A percentile compares a stretch with the other conserved stretches of the same genome.
phyloP scores from a whole-genome alignment of 768 basidiomycete genomes.

The Hygrocybe punicea region DNA sequence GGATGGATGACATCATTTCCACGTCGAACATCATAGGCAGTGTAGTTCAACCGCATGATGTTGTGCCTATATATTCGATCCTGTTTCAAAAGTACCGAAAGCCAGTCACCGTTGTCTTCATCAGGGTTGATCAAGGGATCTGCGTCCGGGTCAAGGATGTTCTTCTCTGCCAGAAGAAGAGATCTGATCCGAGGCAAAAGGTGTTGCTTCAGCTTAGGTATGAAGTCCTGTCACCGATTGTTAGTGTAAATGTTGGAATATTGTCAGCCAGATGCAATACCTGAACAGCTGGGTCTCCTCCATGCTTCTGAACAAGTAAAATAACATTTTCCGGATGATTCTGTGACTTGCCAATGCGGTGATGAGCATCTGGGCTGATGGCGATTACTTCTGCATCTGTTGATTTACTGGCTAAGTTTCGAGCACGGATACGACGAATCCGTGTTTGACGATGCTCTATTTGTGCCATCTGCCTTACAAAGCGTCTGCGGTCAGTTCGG shows the following conservation, averaged over 20 bases:
- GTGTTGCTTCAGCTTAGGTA: conserved; percentile 5
- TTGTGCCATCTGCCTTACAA: conserved; percentile 10
- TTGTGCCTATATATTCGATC: neutral
- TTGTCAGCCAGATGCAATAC: neutral
- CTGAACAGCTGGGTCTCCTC: conserved; percentile 1
- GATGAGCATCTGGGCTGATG: neutral
- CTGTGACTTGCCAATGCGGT: conserved; percentile 4
- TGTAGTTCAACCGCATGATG: neutral
- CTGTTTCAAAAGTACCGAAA: neutral
- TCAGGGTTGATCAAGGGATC: neutral
- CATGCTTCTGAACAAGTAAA: neutral
- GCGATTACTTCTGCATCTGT: neutral
- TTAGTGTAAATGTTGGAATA: neutral
- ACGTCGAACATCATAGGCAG: neutral
- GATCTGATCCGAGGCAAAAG: neutral
- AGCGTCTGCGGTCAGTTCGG: conserved; percentile 7
- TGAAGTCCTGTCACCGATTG: conserved; percentile 1
- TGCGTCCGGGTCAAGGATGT: neutral
- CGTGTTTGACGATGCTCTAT: conserved; percentile 10
- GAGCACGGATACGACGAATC: conserved; percentile 2
- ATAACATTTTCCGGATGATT: conserved; percentile 3
- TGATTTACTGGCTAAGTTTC: neutral
- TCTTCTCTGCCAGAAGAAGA: neutral
- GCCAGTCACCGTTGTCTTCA: no score
- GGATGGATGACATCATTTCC: neutral